Conservation (phyloP, 108 stramenopile species). For the Cyclotella atomus region DNA sequence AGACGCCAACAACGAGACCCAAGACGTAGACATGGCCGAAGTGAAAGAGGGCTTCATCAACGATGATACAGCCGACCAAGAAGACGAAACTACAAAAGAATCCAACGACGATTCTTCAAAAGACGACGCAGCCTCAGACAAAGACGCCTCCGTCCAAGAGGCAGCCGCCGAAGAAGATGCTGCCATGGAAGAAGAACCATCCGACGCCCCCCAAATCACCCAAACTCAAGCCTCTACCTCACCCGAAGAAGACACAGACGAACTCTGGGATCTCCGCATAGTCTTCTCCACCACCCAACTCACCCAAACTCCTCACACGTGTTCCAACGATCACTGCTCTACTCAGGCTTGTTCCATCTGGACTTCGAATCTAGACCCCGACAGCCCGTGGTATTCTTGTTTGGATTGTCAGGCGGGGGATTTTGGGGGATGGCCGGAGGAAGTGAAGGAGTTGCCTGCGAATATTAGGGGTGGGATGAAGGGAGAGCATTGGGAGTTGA, state of each 20-base stretch:
- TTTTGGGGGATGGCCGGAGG: conserved; percentile 73
- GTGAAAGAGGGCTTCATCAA: no score
- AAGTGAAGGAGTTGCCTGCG: conserved; percentile 49
- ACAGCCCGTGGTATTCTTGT: conserved; percentile 66
- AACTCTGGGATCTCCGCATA: conserved; percentile 59
- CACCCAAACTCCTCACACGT: conserved; percentile 2
- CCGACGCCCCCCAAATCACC: no score
- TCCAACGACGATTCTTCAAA: no score
- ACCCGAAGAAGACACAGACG: conserved; percentile 12
- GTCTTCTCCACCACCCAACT: conserved; percentile 25
- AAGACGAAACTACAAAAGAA: no score
- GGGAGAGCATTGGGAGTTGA: conserved; percentile 52
- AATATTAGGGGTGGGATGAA: conserved; percentile 54
- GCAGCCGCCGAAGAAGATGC: no score
- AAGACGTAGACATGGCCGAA: no score
- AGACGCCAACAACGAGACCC: no score
- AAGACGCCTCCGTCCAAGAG: no score
- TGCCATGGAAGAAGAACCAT: no score
- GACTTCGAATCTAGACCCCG: conserved; percentile 58
- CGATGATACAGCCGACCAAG: no score
- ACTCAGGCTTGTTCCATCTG: conserved; percentile 49
- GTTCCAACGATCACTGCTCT: conserved; percentile 30
- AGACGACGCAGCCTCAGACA: no score
- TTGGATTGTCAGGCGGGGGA: conserved; percentile 61
- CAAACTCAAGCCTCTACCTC: not conserved